Base-by-base conservation (phyloP, 192 early-diverging fungal species). In the Gryganskiella cystojenkinii region DNA sequence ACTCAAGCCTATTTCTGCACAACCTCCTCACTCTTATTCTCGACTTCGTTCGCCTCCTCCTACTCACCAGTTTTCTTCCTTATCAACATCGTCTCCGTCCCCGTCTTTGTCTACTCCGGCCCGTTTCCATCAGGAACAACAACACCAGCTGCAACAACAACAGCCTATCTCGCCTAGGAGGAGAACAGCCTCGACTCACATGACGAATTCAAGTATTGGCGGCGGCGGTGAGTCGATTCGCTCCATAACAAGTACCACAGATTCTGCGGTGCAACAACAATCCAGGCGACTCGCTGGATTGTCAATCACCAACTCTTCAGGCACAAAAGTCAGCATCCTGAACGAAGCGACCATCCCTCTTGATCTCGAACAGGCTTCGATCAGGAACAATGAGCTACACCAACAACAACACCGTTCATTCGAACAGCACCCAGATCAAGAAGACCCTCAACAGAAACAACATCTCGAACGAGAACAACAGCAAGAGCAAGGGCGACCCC, bases 291-390 rank as follows among this genome's bases (percentile, higher is more conserved):
- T 78, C 33, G 74, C 74, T 53, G 74, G 74, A 68, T 54, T 78
- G 61, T 78, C 74, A 50, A 78, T 78, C 74, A 78, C 74, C 60
- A 69, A 78, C 58, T 78, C 74, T 25, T 64, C 74, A 27, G 74
- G 74, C 0, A 60, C 56, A 54, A 78, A 78, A 25, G 74, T 78
- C 61, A 78, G 66, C 56, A 78, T 78, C 34, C 33, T 73, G 46
- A 73, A 73, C 57, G 71, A 73, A 5, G 13, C 13, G 37, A 13
- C 37, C 33, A 64, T 33, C 37, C 56, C 62, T 35, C 51, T 50
- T n/a, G 71, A 73, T 24, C 55, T 58, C 27, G 63, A 65, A 20
- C 47, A 56, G 55, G 28, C 44, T 8, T 33, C 65, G 17, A 50
- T 63, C 17, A 47, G 55, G n/a, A 37, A 42, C 30, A 49, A 63